A percentile compares a stretch with the other conserved stretches of the same genome.
Evolutionary conservation across 1,139 yeast genomes (phyloP).

Genomic region (Suhomyces chickasaworum): DNA sequence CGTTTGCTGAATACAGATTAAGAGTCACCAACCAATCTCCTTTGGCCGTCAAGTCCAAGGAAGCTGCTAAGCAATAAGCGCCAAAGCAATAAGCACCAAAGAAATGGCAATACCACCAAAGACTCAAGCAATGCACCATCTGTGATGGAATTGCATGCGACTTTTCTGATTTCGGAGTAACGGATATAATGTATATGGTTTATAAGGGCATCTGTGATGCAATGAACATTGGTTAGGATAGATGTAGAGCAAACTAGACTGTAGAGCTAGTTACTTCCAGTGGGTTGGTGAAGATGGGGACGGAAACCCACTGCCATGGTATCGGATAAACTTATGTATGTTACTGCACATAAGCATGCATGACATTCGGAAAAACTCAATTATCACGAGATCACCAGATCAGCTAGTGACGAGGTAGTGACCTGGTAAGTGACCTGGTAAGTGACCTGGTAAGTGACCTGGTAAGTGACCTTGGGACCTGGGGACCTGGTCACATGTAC

Average conservation of each 20-base stretch:
- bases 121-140: neutral
- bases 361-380: no score
- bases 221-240: slow-evolving; percentile 1
- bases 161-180: slow-evolving; percentile 1
- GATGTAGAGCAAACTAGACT: slow-evolving; percentile 1
- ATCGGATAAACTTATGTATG: no score
- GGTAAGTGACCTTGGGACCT: no score
- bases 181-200: neutral
- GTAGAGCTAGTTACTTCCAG: no score
- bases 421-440: no score
- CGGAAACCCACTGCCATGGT: no score
- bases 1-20: slow-evolving; percentile 59
- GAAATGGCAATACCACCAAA: no score
- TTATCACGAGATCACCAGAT: no score
- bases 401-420: no score
- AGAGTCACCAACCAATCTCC: slow-evolving; percentile 55
- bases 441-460: no score
- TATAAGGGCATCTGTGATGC: slow-evolving; percentile 3
- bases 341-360: no score
- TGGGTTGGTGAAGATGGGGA: neutral
- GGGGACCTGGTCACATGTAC: neutral
- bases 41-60: slow-evolving; percentile 32
- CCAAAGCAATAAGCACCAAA: no score
- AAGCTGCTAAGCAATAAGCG: slow-evolving; percentile 3
- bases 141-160: slow-evolving; percentile 3